A percentile compares a stretch with the other conserved stretches of the same genome.
Conservation (phyloP, 129 eudicot species). For the Glebionis coronaria region DNA sequence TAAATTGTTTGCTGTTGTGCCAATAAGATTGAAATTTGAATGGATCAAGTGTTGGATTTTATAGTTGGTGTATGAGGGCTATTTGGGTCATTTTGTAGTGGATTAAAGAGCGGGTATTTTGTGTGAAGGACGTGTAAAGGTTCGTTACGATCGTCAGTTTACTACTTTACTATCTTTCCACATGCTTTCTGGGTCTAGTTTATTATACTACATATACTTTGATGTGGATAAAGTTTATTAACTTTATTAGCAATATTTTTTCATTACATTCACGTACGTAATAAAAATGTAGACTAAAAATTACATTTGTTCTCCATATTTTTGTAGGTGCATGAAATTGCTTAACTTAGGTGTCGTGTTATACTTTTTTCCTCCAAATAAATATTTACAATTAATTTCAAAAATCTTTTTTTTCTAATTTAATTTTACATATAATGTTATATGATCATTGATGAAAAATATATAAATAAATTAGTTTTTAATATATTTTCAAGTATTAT, state of each 20-base stretch:
- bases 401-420: too few species aligned
- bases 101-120: slow-evolving; percentile 5
- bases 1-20: neutral
- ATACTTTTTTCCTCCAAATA: too few species aligned
- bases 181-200: neutral
- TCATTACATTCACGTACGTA: too few species aligned
- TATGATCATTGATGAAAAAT: too few species aligned
- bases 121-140: slow-evolving; percentile 9
- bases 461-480: too few species aligned
- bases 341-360: neutral
- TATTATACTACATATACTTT: too few species aligned
- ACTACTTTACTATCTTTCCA: slow-evolving; percentile 2
- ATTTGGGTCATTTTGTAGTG: slow-evolving; percentile 15
- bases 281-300: too few species aligned
- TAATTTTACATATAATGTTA: too few species aligned
- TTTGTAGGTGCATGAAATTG: neutral
- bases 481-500: too few species aligned
- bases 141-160: slow-evolving; percentile 10
- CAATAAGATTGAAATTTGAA: neutral
- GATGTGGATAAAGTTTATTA: too few species aligned
- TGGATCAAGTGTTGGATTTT: slow-evolving; percentile 21
- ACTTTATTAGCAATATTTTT: too few species aligned
- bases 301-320: neutral
- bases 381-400: too few species aligned
- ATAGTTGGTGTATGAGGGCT: slow-evolving; percentile 23